Conservation (phyloP, 139 green algal genomes). For the Closterium sp. region DNA sequence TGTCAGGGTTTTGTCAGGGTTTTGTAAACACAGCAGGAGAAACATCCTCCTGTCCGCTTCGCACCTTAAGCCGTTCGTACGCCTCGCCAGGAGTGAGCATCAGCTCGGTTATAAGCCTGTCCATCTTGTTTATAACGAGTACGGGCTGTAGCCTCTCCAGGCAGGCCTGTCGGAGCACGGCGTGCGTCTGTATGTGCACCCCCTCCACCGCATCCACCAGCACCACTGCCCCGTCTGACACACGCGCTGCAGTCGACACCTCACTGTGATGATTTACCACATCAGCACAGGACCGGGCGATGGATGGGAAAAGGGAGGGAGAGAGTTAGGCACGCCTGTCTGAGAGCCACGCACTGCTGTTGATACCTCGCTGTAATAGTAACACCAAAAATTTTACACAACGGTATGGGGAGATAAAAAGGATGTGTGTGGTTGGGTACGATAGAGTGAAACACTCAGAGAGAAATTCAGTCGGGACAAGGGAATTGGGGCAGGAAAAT, state of each 20-base stretch:
- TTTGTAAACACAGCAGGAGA: too few species aligned
- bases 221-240: slow-evolving; percentile 91
- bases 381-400: not conserved
- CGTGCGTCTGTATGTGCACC: slow-evolving; percentile 98
- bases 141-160: slow-evolving; percentile 81
- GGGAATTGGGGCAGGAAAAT: too few species aligned
- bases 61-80: slow-evolving; percentile 67
- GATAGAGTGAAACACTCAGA: too few species aligned
- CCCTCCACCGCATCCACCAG: slow-evolving; percentile 96
- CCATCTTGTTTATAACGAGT: slow-evolving; percentile 98
- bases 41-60: too few species aligned
- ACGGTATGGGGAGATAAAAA: too few species aligned
- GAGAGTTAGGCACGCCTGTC: not conserved
- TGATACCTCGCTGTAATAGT: not conserved
- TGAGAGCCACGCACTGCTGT: not conserved
- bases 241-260: slow-evolving; percentile 86
- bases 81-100: slow-evolving; percentile 68
- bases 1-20: too few species aligned
- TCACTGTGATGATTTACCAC: slow-evolving; percentile 21
- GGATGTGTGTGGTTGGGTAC: too few species aligned
- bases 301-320: not conserved
- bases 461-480: too few species aligned
- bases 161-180: slow-evolving; percentile 86
- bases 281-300: not conserved
- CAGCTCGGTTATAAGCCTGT: slow-evolving; percentile 90